Conservation (phyloP, 768 basidiomycete species). For the Kwoniella europaea region DNA sequence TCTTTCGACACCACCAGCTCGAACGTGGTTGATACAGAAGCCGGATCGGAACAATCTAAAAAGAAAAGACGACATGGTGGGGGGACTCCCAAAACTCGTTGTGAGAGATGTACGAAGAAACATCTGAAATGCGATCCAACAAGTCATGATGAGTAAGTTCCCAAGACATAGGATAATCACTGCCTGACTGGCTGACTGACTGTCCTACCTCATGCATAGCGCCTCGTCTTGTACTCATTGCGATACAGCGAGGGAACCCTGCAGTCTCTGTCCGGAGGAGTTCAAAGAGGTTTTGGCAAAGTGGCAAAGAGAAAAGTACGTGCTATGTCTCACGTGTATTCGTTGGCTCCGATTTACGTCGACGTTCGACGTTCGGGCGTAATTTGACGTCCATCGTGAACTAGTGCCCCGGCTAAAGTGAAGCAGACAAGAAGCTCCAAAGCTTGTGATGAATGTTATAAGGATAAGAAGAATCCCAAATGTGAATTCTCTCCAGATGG, state of each 20-base stretch:
- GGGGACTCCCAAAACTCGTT: not conserved
- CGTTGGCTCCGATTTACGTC: too few relatives aligned
- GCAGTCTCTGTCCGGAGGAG: not conserved
- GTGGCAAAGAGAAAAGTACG: not conserved
- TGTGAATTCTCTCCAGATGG: not conserved
- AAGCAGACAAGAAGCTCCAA: not conserved
- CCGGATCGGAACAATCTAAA: not conserved
- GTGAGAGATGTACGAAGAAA: not conserved
- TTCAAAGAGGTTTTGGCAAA: not conserved
- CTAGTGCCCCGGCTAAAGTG: not conserved
- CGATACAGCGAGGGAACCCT: not conserved
- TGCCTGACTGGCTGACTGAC: too few relatives aligned
- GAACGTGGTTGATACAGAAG: too few relatives aligned
- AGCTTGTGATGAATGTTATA: slow-evolving; percentile 4
- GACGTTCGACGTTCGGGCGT: too few relatives aligned
- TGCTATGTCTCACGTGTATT: not conserved
- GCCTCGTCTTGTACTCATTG: not conserved
- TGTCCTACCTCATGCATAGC: not conserved
- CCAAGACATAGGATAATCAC: too few relatives aligned
- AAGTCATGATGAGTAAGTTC: not conserved
- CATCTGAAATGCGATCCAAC: not conserved
- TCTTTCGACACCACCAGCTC: too few relatives aligned
- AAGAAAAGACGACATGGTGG: not conserved
- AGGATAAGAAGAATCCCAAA: not conserved
- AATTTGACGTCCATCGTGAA: too few relatives aligned